phyloP scores from a whole-genome alignment of 116 monocot species.

The Papilionanthe hybrid region DNA sequence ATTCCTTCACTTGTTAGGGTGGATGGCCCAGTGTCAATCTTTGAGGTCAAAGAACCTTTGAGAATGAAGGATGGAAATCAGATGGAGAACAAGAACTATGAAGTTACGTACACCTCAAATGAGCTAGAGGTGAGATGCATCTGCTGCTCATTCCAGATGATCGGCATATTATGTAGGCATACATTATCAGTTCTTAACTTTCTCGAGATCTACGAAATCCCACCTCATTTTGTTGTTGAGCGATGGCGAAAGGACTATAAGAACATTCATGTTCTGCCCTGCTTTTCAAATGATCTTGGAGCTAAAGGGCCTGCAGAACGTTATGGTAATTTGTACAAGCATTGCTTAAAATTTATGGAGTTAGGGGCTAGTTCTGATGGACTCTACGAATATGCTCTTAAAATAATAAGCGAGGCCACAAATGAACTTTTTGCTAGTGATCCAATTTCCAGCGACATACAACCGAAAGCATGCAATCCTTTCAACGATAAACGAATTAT shows the following conservation, averaged over 20 bases:
- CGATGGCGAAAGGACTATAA: constrained; percentile 45
- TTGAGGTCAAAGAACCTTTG: constrained; percentile 36
- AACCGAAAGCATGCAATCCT: constrained; percentile 10
- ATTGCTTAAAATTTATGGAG: constrained; percentile 28
- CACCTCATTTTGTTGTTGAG: constrained; percentile 26
- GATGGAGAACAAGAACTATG: constrained; percentile 31
- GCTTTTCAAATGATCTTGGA: constrained; percentile 19
- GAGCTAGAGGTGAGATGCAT: constrained; percentile 23
- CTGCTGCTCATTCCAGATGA: constrained; percentile 33
- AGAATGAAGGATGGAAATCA: constrained; percentile 23
- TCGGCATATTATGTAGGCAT: constrained; percentile 42
- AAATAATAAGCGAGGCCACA: constrained; percentile 17
- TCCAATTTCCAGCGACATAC: constrained; percentile 8
- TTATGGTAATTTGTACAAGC: constrained; percentile 24
- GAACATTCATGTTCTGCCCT: constrained; percentile 14
- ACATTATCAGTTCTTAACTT: constrained; percentile 39
- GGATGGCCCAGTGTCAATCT: constrained; percentile 22
- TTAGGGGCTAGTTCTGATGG: constrained; percentile 16
- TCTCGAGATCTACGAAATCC: constrained; percentile 34
- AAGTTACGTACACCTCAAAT: constrained; percentile 26
- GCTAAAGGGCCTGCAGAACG: constrained; percentile 23
- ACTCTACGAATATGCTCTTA: constrained; percentile 18
- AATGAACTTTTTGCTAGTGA: constrained; percentile 25
- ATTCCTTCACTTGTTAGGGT: constrained; percentile 26
- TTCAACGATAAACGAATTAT: constrained; percentile 19